Conservation (phyloP, 2,329 filamentous ascomycete genomes). For the Lecanicillium sp. region DNA sequence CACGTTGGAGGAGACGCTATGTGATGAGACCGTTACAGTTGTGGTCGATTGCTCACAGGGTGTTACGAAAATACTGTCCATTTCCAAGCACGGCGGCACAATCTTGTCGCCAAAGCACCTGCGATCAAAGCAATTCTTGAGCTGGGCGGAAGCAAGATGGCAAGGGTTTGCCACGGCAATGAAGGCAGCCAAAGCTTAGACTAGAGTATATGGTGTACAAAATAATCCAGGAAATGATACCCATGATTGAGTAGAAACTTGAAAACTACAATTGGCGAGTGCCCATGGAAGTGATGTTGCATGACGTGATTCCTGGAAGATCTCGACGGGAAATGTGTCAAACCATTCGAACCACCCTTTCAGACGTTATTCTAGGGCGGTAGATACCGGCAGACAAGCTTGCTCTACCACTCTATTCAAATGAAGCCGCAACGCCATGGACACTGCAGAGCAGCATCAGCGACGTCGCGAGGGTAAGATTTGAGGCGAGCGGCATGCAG, state of each 20-base stretch:
- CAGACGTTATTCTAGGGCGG: slow-evolving; percentile 72
- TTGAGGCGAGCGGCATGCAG: slow-evolving; percentile 30
- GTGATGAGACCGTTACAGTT: slow-evolving; percentile 73
- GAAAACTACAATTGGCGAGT: no score
- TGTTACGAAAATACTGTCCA: slow-evolving; percentile 51
- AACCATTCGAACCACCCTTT: slow-evolving; percentile 77
- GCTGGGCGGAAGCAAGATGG: slow-evolving; percentile 26
- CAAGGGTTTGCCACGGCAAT: slow-evolving; percentile 26
- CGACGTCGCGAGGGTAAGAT: slow-evolving; percentile 13
- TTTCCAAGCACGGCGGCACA: slow-evolving; percentile 80
- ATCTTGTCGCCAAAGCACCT: slow-evolving; percentile 54
- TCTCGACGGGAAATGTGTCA: slow-evolving; percentile 47
- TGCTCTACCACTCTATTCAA: slow-evolving; percentile 54
- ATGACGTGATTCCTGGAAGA: background rate
- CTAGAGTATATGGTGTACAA: slow-evolving; percentile 27
- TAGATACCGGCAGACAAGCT: slow-evolving; percentile 72
- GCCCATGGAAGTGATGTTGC: slow-evolving; percentile 3
- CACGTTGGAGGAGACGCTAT: slow-evolving; percentile 78
- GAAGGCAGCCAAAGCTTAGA: slow-evolving; percentile 7
- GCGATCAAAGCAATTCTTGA: slow-evolving; percentile 53
- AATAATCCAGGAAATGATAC: slow-evolving; percentile 15
- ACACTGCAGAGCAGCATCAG: slow-evolving; percentile 8
- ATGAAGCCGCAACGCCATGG: slow-evolving; percentile 47
- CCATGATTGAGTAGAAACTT: slow-evolving; percentile 7
- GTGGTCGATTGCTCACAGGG: slow-evolving; percentile 59